Evolutionary conservation across 2,329 filamentous ascomycete species (phyloP), one percentile per base, ranked within the genome.

Genomic region (Botryotinia calthae): DNA sequence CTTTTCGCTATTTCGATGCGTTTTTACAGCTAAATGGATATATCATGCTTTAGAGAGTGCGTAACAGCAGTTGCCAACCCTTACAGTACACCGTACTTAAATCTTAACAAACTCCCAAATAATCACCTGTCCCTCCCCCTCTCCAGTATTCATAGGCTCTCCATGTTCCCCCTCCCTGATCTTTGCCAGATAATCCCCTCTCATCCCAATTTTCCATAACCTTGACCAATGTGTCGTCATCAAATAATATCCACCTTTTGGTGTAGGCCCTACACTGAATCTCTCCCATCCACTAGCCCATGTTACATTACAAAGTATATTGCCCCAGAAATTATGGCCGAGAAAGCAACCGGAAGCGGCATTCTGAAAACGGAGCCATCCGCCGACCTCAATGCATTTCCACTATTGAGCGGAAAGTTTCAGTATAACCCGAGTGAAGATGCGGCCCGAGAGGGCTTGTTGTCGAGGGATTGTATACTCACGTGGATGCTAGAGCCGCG

Each of bases 351-450:
- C 70, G 5, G 70, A 71, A 31, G 48, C 70, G 0, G 37, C n/a
- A 4, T 71, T 71, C n/a, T 58, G 70, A 6, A 71, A 71, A 46
- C 28, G 44, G n/a, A 71, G 61, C 61, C 70, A 71, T 4, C 70
- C 70, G 18, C 58, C 66, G 0, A 5, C 9, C 31, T 59, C 70
- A 48, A 1, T 66, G 46, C 70, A 71, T 59, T 48, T 66, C 61
- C 70, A 71, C 70, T 71, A 59, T 58, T 18, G 1, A 6, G 2
- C 1, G 44, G 18, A 9, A 16, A 28, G 22, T 34, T 64, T 71
- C 28, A 66, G 48, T 71, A 42, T 10, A 31, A 25, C 4, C 1
- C 12, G 8, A 8, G 28, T 28, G n/a, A 37, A 31, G 22, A 37
- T 37, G 7, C 4, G 28, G 31, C 5, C 18, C 18, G 5, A n/a